Percentiles rank a stretch among this genome's conserved stretches.
Evolutionary conservation across 495 filamentous ascomycete genomes (phyloP).

Genomic region (Penicillium alfredii): DNA sequence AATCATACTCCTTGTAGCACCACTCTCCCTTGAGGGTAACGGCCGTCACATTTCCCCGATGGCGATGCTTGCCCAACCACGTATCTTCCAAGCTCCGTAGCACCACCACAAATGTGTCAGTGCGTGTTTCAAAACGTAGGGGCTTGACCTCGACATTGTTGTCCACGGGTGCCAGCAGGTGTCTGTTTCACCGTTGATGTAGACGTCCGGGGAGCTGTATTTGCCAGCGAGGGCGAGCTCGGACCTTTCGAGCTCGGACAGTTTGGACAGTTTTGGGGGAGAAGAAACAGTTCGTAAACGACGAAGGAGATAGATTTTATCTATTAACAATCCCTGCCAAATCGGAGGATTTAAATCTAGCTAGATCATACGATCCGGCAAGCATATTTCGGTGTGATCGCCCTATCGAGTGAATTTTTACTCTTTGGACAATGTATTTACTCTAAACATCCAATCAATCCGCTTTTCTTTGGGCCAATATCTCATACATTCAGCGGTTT

Average conservation of each 20-base stretch:
- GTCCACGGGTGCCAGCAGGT: constrained; percentile 3
- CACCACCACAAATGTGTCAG: background rate
- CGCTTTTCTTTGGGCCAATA: too few species aligned
- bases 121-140: constrained; percentile 3
- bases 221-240: constrained; percentile 1
- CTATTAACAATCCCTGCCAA: too few species aligned
- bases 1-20: constrained; percentile 1
- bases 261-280: too few species aligned
- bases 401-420: too few species aligned
- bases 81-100: constrained; percentile 1
- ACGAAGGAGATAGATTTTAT: too few species aligned
- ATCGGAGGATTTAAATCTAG: too few species aligned
- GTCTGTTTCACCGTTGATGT: constrained; percentile 1
- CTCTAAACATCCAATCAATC: too few species aligned
- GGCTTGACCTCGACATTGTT: constrained; percentile 1
- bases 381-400: too few species aligned
- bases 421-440: too few species aligned
- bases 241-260: background rate
- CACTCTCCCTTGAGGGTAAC: constrained; percentile 1
- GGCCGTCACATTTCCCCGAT: constrained; percentile 1
- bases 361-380: too few species aligned
- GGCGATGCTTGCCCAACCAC: constrained; percentile 1
- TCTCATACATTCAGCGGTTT: too few species aligned
- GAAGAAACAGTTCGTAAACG: too few species aligned
- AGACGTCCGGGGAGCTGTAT: constrained; percentile 3